These are phyloP conservation scores for Drosera capensis DNA, from an alignment of 148 eudicot species.

Conservation along the genomic window DNA sequence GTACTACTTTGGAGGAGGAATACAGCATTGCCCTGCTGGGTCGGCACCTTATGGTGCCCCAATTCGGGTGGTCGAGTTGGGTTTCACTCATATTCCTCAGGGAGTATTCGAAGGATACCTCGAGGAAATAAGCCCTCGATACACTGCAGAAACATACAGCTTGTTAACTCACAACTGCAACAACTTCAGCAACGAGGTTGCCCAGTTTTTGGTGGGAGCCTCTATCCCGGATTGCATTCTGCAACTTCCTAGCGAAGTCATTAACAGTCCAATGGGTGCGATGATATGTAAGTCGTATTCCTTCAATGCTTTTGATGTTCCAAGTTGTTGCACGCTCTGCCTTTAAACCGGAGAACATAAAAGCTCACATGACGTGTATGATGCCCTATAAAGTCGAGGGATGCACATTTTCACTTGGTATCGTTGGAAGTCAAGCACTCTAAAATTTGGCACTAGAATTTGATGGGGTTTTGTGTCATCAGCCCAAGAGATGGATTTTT, in stretches of 20 bases:
- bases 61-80: conserved; percentile 63
- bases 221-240: conserved; percentile 76
- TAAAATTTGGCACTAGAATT: too few relatives aligned
- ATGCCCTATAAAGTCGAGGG: too few relatives aligned
- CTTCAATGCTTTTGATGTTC: too few relatives aligned
- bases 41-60: conserved; percentile 81
- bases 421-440: too few relatives aligned
- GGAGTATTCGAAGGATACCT: conserved; percentile 80
- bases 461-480: too few relatives aligned
- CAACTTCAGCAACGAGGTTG: conserved; percentile 93
- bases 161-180: conserved; percentile 85
- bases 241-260: conserved; percentile 86
- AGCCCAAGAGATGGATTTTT: too few relatives aligned
- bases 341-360: too few relatives aligned
- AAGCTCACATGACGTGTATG: too few relatives aligned
- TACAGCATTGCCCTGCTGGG: conserved; percentile 62
- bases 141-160: conserved; percentile 85
- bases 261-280: conserved; percentile 87
- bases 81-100: conserved; percentile 76
- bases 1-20: conserved; percentile 90
- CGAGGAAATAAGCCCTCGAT: conserved; percentile 84
- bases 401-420: too few relatives aligned
- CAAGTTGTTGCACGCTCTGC: too few relatives aligned
- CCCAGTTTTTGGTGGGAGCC: conserved; percentile 73
- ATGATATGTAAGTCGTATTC: conserved; percentile 52